Percentiles rank a stretch among this genome's conserved stretches.
These are phyloP conservation scores for Monosporascus sp. DNA, from an alignment of 2,329 filamentous ascomycete genomes.

Conservation along the genomic window DNA sequence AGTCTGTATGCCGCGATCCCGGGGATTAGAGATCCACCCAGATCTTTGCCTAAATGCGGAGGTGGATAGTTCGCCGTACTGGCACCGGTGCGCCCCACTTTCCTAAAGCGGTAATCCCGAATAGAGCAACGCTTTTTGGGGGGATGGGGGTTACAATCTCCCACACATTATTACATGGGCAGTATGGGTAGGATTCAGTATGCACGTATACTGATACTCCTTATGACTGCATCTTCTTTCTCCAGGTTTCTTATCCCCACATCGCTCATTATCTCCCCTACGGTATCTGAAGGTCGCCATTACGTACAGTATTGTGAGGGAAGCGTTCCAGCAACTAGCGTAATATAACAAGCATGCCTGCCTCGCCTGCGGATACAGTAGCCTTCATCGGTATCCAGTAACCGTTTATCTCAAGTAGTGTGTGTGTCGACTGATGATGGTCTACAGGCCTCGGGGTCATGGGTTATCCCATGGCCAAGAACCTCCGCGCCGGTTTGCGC, in stretches of 20 bases:
- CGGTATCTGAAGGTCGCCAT: too few relatives aligned
- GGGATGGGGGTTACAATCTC: too few relatives aligned
- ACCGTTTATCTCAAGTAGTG: neutral
- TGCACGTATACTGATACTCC: too few relatives aligned
- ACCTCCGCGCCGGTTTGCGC: conserved; percentile 21
- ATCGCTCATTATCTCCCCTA: too few relatives aligned
- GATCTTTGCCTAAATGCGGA: neutral
- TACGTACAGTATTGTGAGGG: too few relatives aligned
- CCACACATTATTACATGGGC: too few relatives aligned
- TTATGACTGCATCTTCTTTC: too few relatives aligned
- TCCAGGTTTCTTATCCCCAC: too few relatives aligned
- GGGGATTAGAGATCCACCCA: neutral
- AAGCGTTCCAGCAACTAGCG: too few relatives aligned
- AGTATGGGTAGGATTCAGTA: too few relatives aligned
- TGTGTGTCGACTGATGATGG: neutral
- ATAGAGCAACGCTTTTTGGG: neutral
- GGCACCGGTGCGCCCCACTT: neutral
- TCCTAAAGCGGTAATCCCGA: neutral
- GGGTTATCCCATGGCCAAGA: conserved; percentile 31
- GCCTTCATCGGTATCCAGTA: conserved; percentile 23
- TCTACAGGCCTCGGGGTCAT: conserved; percentile 26
- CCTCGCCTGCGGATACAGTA: conserved; percentile 18
- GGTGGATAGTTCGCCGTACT: neutral
- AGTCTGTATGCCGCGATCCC: neutral
- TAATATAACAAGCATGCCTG: conserved; percentile 5